Base-by-base conservation (phyloP, 148 eudicot genomes). In the Chenopodium formosanum region DNA sequence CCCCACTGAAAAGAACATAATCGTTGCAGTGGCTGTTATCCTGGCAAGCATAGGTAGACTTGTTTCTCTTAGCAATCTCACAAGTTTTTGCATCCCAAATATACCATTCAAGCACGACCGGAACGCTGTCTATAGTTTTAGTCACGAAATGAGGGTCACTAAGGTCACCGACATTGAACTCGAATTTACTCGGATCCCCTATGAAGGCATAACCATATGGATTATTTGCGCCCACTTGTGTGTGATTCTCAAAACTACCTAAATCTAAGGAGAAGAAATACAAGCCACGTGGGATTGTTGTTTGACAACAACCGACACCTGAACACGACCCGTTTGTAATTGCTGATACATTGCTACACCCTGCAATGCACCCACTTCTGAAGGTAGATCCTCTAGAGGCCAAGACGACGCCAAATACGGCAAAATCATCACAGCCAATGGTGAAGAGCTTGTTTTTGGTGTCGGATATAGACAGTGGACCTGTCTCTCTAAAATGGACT, bases 241-340 rank as follows among this genome's bases (percentile, higher is more conserved):
- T 86, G 81, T 86, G 91, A 47, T 89, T 87, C 0, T 1, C 4
- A 47, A 76, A 22, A 50, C 84, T 83, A 82, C 27, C 11, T 0
- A 2, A 20, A 14, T 76, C 7, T 0, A 0, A 13, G 60, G 12
- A 0, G 23, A 73, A 84, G 20, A 0, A 31, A 62, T 86, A 71
- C 16, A 88, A 23, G 7, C 91, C 92, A 70, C 79, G 86, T 5
- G 91, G 89, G 13, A 91, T 77, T 1, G 86, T 68, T 6, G 88
- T 86, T 85, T 89, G 90, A 76, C 91, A 87, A 46, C 92, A 91
- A 22, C 91, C 92, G 4, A 76, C 80, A 0, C 91, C 92, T 0
- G 84, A 82, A 76, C 94, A 91, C 3, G 69, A 80, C 7, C 88
- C 92, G 12, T 83, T 81, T 1, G 52, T 44, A 34, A 91, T 69